These are phyloP conservation scores for Yamadazyma triangularis DNA, from an alignment of 1,139 yeast genomes.

Conservation along the genomic window DNA sequence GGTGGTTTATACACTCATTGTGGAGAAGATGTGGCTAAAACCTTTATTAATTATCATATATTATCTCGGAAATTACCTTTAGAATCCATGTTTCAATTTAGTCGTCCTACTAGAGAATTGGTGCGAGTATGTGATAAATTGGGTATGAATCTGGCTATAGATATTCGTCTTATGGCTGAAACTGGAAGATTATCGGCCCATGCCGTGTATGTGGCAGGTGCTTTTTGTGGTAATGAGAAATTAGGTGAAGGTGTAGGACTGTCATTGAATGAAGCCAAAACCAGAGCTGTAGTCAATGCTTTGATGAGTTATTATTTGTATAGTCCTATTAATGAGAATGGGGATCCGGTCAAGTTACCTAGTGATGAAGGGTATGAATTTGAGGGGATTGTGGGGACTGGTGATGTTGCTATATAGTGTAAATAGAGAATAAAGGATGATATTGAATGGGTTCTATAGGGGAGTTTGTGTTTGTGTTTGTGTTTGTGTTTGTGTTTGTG, in stretches of 20 bases:
- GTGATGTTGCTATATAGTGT: constrained; percentile 43
- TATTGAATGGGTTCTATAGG: too few relatives aligned
- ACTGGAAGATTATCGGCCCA: constrained; percentile 84
- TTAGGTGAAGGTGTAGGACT: constrained; percentile 95
- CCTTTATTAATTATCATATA: constrained; percentile 68
- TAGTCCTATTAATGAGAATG: constrained; percentile 57
- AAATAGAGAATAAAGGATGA: neutral
- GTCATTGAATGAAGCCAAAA: constrained; percentile 87
- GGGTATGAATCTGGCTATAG: constrained; percentile 68
- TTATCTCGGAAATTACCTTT: constrained; percentile 76
- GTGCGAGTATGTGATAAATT: constrained; percentile 76
- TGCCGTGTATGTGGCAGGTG: constrained; percentile 90
- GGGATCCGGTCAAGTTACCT: constrained; percentile 47
- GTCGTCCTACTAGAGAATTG: constrained; percentile 82
- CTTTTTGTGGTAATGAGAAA: constrained; percentile 76
- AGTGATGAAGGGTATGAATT: constrained; percentile 48
- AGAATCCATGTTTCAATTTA: constrained; percentile 69
- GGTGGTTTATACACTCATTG: constrained; percentile 67
- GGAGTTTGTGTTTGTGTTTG: too few relatives aligned
- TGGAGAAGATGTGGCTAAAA: constrained; percentile 58
- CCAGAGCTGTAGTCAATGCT: constrained; percentile 88
- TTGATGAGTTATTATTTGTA: constrained; percentile 90
- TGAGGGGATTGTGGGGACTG: constrained; percentile 49
- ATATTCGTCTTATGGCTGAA: constrained; percentile 78
- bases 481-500: too few relatives aligned